Evolutionary conservation across 2,329 filamentous ascomycete genomes (phyloP).

Genomic region (Neocatenulostroma microsporum): DNA sequence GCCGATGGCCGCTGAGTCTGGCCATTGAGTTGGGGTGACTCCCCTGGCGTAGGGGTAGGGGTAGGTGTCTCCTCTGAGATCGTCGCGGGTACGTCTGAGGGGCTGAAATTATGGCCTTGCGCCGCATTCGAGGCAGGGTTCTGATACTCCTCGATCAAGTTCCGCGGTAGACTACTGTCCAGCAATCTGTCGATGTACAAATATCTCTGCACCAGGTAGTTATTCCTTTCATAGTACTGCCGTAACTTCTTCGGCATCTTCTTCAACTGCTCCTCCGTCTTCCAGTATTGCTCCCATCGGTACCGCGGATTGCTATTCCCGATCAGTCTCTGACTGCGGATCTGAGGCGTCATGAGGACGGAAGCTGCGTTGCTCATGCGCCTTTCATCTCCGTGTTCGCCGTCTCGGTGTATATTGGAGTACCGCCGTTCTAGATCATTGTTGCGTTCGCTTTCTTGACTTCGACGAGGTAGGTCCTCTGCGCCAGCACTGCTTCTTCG

Average conservation of each 20-base stretch:
- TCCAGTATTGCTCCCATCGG: slow-evolving; percentile 80
- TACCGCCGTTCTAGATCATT: slow-evolving; percentile 11
- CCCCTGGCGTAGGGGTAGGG: slow-evolving; percentile 21
- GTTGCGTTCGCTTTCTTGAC: slow-evolving; percentile 13
- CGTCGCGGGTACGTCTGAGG: slow-evolving; percentile 57
- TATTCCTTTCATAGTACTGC: slow-evolving; percentile 81
- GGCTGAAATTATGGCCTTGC: slow-evolving; percentile 4
- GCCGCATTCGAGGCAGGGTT: slow-evolving; percentile 40
- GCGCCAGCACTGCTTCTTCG: slow-evolving; percentile 17
- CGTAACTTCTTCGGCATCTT: slow-evolving; percentile 66
- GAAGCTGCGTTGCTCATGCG: slow-evolving; percentile 36
- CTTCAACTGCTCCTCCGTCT: slow-evolving; percentile 65
- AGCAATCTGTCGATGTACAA: slow-evolving; percentile 86
- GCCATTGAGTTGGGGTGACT: slow-evolving; percentile 11
- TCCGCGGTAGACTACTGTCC: slow-evolving; percentile 85
- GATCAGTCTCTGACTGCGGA: slow-evolving; percentile 78
- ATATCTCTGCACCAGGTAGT: slow-evolving; percentile 83
- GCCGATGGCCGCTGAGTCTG: not conserved
- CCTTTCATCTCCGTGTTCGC: slow-evolving; percentile 31
- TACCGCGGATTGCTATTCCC: slow-evolving; percentile 82
- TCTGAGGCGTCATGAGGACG: slow-evolving; percentile 51
- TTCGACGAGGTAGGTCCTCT: slow-evolving; percentile 14
- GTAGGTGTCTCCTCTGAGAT: slow-evolving; percentile 65
- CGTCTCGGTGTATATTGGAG: slow-evolving; percentile 23
- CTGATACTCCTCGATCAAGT: slow-evolving; percentile 83